Base-by-base conservation (phyloP, 1,284 basidiomycete genomes). In the Flammula alnicola region DNA sequence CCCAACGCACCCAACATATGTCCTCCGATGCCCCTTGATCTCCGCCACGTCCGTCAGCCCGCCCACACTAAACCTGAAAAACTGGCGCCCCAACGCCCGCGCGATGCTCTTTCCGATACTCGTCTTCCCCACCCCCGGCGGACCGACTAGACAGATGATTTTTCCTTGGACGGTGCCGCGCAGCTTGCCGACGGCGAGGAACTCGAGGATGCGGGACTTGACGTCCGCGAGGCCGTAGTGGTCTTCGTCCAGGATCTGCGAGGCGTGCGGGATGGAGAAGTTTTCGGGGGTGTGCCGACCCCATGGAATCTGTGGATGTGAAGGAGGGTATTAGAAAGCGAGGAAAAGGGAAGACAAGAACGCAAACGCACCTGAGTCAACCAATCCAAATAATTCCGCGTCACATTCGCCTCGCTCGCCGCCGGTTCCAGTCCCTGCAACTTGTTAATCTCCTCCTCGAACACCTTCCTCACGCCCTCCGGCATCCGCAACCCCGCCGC, bases 21-120 rank as follows among this genome's bases (percentile, higher is more conserved):
- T 99, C 64, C 97, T 76, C 61, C 97, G 77, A 68, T 99, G 96
- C 3, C 97, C 97, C 74, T 99, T 99, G 70, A 99, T 98, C 79
- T 99, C 97, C 47, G 96, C 97, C 0, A 98, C 95, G 65, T 99
- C 96, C 49, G 93, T 94, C 63, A 99, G 72, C 20, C 97, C 95
- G 59, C 97, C 97, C 4, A 99, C 95, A 10, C 92, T 95, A 76
- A 99, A 98, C 38, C 96, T 83, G 83, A 95, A 96, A 76, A 97
- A 96, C 64, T 93, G 85, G 47, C 93, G 74, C 44, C 89, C 83
- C 35, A 97, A 74, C 5, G 93, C 93, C 7, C 92, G 79, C 0
- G 94, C 88, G 47, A 97, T 95, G n/a, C 88, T 93, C 78, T 98
- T 98, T 51, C 95, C 93, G 44, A 95, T 94, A 47, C 55, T 58